Evolutionary conservation across 129 eudicot species (phyloP).

Genomic region (Tagetes patula): DNA sequence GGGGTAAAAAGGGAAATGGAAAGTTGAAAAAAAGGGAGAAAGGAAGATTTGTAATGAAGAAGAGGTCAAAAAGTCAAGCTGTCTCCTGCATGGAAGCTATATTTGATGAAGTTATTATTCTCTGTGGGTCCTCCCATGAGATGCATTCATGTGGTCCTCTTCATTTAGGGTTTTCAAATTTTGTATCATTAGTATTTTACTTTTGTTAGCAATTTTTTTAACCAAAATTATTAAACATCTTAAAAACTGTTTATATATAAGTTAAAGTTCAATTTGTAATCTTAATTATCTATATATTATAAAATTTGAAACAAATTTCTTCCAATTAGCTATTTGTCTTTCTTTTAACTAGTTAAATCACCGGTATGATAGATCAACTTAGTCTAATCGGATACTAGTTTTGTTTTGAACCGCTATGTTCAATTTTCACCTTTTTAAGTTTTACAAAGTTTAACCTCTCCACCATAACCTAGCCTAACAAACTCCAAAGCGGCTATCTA

Average conservation of each 20-base stretch:
- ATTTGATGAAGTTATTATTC: slow-evolving; percentile 35
- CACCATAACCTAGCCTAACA: too few relatives aligned
- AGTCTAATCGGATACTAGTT: too few relatives aligned
- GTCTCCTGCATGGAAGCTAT: slow-evolving; percentile 83
- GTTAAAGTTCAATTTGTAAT: neutral
- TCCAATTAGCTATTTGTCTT: neutral
- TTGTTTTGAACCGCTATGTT: too few relatives aligned
- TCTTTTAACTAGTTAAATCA: too few relatives aligned
- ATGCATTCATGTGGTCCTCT: slow-evolving; percentile 39
- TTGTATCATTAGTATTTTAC: neutral
- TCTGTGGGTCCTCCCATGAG: slow-evolving; percentile 44
- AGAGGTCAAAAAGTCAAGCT: slow-evolving; percentile 52
- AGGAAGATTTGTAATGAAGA: slow-evolving; percentile 21
- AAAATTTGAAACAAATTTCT: neutral
- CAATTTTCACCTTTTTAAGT: too few relatives aligned
- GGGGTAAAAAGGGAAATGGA: slow-evolving; percentile 21
- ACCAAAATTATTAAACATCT: too few relatives aligned
- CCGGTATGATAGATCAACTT: too few relatives aligned
- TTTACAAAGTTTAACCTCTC: too few relatives aligned
- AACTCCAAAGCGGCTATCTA: too few relatives aligned
- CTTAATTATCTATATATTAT: neutral
- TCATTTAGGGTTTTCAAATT: slow-evolving; percentile 23
- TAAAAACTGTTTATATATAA: neutral
- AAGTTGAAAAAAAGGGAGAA: slow-evolving; percentile 1
- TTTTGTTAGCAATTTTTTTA: too few relatives aligned